Evolutionary conservation across 139 green algal genomes (phyloP).

Genomic region (Limnomonas spitsbergensis): DNA sequence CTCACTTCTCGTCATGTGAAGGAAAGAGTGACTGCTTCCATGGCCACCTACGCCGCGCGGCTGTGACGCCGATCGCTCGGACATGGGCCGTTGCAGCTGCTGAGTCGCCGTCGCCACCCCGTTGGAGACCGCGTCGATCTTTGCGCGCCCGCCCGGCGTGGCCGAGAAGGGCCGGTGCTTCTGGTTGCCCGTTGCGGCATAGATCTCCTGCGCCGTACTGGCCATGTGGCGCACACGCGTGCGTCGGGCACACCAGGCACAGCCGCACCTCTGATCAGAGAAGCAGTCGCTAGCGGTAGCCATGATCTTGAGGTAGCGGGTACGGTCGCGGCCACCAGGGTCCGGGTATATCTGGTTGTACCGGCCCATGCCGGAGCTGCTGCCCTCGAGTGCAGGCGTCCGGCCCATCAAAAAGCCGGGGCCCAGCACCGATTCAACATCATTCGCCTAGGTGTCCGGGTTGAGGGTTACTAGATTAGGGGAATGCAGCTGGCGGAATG

Average conservation of each 20-base stretch:
- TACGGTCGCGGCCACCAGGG: background rate
- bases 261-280: constrained; percentile 35
- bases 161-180: background rate
- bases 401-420: background rate
- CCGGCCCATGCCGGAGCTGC: background rate
- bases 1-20: too few relatives aligned
- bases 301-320: constrained; percentile 19
- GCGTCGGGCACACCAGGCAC: constrained; percentile 27
- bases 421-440: background rate
- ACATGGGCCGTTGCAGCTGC: too few relatives aligned
- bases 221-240: background rate
- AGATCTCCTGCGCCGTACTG: background rate
- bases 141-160: too few relatives aligned
- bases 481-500: too few relatives aligned
- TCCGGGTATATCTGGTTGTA: constrained; percentile 27
- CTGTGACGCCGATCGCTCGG: too few relatives aligned
- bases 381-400: background rate
- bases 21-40: too few relatives aligned
- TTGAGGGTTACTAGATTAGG: too few relatives aligned
- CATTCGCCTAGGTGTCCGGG: too few relatives aligned
- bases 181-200: constrained; percentile 9
- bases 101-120: too few relatives aligned
- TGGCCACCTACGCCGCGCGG: too few relatives aligned
- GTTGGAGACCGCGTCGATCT: too few relatives aligned
- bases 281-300: constrained; percentile 23